Evolutionary conservation across 73 alveolate species (phyloP).

Genomic region (Halteria grandinella): DNA sequence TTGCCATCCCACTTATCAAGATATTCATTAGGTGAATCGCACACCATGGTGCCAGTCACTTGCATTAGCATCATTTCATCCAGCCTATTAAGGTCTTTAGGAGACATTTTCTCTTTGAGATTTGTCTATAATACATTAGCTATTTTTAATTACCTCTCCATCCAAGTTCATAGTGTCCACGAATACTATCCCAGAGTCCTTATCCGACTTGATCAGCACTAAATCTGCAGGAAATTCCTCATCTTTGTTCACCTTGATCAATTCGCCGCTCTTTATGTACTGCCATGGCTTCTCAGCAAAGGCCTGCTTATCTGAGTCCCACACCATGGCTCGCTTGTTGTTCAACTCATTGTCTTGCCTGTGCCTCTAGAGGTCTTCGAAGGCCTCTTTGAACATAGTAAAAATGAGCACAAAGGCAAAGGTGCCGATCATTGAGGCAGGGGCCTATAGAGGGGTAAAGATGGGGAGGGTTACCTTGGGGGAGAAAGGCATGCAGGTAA

Average conservation of each 20-base stretch:
- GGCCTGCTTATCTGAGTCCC: constrained; percentile 38
- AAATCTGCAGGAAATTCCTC: constrained; percentile 89
- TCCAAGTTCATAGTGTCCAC: constrained; percentile 89
- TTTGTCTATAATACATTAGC: constrained; percentile 33
- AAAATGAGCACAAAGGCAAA: constrained; percentile 86
- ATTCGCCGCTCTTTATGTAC: constrained; percentile 57
- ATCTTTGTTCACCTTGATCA: constrained; percentile 63
- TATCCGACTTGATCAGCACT: constrained; percentile 69
- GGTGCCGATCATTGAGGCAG: constrained; percentile 91
- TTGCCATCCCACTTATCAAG: constrained; percentile 88
- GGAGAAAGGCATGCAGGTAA: constrained; percentile 88
- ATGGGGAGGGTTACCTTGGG: constrained; percentile 67
- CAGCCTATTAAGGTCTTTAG: constrained; percentile 12
- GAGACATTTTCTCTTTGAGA: constrained; percentile 39
- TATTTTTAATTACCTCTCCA: constrained; percentile 55
- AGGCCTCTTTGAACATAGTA: constrained; percentile 96
- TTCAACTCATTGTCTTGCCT: constrained; percentile 71
- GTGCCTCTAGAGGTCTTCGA: constrained; percentile 79
- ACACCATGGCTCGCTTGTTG: constrained; percentile 35
- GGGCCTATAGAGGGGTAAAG: constrained; percentile 39
- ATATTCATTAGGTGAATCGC: constrained; percentile 88
- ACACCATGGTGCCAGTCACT: constrained; percentile 68
- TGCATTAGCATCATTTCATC: constrained; percentile 3
- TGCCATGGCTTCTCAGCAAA: constrained; percentile 72
- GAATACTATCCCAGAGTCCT: constrained; percentile 59